Base-by-base conservation (phyloP, 768 basidiomycete species). In the Xanthoconium stramineum region DNA sequence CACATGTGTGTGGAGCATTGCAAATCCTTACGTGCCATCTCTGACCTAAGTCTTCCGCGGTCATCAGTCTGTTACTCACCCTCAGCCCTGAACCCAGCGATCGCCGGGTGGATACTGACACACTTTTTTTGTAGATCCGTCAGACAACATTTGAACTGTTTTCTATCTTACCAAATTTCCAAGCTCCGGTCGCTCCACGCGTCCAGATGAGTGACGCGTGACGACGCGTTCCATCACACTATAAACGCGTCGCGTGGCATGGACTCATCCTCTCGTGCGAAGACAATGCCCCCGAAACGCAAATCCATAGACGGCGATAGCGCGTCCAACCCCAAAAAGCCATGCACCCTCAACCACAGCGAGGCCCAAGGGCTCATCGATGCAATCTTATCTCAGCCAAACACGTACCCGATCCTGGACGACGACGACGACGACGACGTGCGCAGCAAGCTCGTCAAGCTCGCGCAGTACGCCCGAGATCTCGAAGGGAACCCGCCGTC, bases 311-410 rank as follows among this genome's bases (percentile, higher is more conserved):
- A 73, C 53, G 60, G 2, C 2, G 33, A 47, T 17, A 39, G 43
- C 36, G 44, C 57, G 20, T 64, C 67, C 24, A 53, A 55, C 5
- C 47, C 59, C 42, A 77, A 77, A 40, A 75, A 69, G 58, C 19
- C 69, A 28, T 71, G 67, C 40, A 53, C 24, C 28, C 6, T 24
- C 4, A 19, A 55, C 36, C 63, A 70, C 29, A 66, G 70, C 20
- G 72, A 74, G 44, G 77, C 73, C 9, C 67, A 69, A 45, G 52
- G 72, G 1, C 70, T 74, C 20, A 64, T 79, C 30, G 67, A 73
- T 49, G 66, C 68, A 6, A 73, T 80, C 57, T 71, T 82, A 47
- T 69, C 68, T 10, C 67, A 76, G 40, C 65, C 66, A 32, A 62
- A 67, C n/a, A 63, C 60, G 24, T 78, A 76, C 48, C 61, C 65